Conservation (phyloP, 306 rosid genomes). For the Quercus berberidifolia region DNA sequence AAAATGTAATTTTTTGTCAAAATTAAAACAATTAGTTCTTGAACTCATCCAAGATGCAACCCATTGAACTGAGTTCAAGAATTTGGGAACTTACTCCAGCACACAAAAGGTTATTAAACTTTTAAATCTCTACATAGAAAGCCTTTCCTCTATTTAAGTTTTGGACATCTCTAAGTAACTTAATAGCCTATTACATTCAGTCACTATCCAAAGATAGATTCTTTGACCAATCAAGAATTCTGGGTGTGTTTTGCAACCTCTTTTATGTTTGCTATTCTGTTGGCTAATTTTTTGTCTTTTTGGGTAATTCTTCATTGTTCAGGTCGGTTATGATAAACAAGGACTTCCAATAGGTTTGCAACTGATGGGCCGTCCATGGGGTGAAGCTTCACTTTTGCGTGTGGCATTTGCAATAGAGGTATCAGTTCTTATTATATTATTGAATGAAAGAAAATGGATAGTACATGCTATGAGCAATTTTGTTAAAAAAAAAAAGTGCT, state of each 20-base stretch:
- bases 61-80: too few species aligned
- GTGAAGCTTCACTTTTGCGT: constrained; percentile 84
- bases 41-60: too few species aligned
- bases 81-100: too few species aligned
- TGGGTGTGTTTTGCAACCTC: not conserved
- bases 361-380: constrained; percentile 93
- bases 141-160: not conserved
- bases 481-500: not conserved
- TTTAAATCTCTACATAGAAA: not conserved
- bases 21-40: too few species aligned
- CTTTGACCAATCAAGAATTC: not conserved
- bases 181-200: constrained; percentile 1
- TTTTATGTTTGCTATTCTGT: not conserved
- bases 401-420: constrained; percentile 87
- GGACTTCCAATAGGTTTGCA: constrained; percentile 97
- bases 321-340: constrained; percentile 61
- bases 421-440: constrained; percentile 5
- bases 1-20: too few species aligned
- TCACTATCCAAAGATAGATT: not conserved
- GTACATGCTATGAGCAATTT: not conserved
- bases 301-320: not conserved
- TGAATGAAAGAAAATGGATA: not conserved
- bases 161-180: constrained; percentile 1
- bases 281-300: not conserved
- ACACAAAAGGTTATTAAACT: too few species aligned